Evolutionary conservation across 768 basidiomycete genomes (phyloP).

Genomic region (Omphalotus guepiniiformis): DNA sequence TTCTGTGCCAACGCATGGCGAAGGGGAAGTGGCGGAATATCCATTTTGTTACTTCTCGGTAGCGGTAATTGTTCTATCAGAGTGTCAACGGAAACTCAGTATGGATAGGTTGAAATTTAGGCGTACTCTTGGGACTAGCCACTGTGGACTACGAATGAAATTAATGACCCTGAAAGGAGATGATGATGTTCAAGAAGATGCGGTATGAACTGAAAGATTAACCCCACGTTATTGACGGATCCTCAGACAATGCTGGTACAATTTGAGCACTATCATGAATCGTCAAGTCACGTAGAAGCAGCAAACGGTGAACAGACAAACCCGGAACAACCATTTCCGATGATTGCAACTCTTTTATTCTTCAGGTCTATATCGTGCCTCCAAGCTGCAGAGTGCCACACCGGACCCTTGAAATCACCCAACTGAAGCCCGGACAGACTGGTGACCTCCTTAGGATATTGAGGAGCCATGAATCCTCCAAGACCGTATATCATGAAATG

Average conservation of each 20-base stretch:
- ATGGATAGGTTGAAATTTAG: neutral
- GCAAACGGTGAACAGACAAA: neutral
- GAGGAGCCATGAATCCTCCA: slow-evolving; percentile 25
- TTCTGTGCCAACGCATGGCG: slow-evolving; percentile 43
- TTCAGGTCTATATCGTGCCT: slow-evolving; percentile 22
- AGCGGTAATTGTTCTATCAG: slow-evolving; percentile 34
- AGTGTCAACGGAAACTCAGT: neutral
- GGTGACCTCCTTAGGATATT: slow-evolving; percentile 20
- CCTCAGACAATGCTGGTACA: slow-evolving; percentile 1
- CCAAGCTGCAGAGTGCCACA: slow-evolving; percentile 34
- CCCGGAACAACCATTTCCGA: slow-evolving; percentile 17
- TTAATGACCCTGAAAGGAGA: neutral
- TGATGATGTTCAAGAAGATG: neutral
- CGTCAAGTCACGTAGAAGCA: neutral
- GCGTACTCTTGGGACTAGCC: slow-evolving; percentile 49
- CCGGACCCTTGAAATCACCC: slow-evolving; percentile 26
- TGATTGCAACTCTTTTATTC: slow-evolving; percentile 30
- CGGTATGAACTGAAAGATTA: no score
- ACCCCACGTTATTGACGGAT: neutral
- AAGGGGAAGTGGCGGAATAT: slow-evolving; percentile 50
- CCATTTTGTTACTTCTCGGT: slow-evolving; percentile 44
- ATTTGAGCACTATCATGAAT: neutral
- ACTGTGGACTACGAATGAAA: slow-evolving; percentile 34
- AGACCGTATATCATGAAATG: slow-evolving; percentile 30
- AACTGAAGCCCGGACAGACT: slow-evolving; percentile 15